These are phyloP conservation scores for Pythium pyrilobum DNA, from an alignment of 352 stramenopile species.

Conservation along the genomic window DNA sequence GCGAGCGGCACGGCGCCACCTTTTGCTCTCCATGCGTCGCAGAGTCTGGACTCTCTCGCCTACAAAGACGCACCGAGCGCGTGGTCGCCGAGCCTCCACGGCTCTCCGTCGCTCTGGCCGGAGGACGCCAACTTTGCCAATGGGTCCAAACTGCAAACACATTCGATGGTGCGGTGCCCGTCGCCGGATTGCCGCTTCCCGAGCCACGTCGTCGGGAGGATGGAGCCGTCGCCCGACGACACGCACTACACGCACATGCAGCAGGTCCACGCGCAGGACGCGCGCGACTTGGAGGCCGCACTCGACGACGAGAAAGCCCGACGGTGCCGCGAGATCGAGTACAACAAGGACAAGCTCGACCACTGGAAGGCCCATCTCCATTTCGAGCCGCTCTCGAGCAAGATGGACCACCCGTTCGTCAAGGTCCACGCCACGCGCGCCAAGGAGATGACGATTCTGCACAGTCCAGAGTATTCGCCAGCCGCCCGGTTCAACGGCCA, in stretches of 20 bases:
- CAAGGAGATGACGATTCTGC: constrained; percentile 44
- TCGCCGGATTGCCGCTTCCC: constrained; percentile 34
- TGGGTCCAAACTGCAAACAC: constrained; percentile 24
- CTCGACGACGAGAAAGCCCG: constrained; percentile 30
- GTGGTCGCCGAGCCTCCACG: constrained; percentile 31
- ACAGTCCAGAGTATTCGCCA: constrained; percentile 40
- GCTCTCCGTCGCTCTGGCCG: constrained; percentile 50
- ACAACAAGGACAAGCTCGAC: constrained; percentile 31
- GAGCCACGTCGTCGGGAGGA: constrained; percentile 22
- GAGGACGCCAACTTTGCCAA: constrained; percentile 36
- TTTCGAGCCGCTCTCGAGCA: constrained; percentile 38
- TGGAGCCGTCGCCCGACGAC: constrained; percentile 7
- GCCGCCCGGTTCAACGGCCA: constrained; percentile 30
- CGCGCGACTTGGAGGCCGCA: constrained; percentile 20
- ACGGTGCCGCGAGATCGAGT: constrained; percentile 22
- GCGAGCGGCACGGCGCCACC: constrained; percentile 16
- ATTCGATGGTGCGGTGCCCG: constrained; percentile 37
- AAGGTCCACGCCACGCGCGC: constrained; percentile 28
- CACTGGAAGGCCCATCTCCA: constrained; percentile 38
- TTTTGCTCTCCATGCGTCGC: constrained; percentile 27
- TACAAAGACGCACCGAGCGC: constrained; percentile 25
- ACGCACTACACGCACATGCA: constrained; percentile 23
- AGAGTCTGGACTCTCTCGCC: constrained; percentile 28
- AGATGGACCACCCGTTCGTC: constrained; percentile 39
- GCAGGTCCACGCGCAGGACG: constrained; percentile 23